These are phyloP conservation scores for Lophium mytilinum DNA, from an alignment of 495 filamentous ascomycete species.

Conservation along the genomic window DNA sequence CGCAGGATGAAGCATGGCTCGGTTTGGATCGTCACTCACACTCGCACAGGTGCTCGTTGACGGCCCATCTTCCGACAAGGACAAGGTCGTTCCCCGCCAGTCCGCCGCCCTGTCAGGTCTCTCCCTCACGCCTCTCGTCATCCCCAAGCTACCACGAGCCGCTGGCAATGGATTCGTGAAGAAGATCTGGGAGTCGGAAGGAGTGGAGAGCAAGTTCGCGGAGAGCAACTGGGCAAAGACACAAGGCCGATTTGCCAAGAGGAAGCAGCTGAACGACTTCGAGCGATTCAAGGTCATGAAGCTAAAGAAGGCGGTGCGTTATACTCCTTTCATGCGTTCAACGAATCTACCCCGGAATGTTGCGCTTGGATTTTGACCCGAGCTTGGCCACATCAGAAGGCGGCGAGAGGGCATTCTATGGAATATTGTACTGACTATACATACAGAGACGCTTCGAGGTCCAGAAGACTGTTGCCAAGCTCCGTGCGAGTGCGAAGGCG, in stretches of 20 bases:
- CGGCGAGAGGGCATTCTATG: not conserved
- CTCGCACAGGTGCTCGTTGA: conserved; percentile 79
- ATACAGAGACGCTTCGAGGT: conserved; percentile 79
- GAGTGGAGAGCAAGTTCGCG: conserved; percentile 85
- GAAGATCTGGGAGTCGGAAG: conserved; percentile 75
- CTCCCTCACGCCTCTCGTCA: conserved; percentile 83
- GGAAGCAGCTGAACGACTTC: conserved; percentile 89
- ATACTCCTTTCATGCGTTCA: not conserved
- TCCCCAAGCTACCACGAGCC: conserved; percentile 79
- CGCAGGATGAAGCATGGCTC: conserved; percentile 4
- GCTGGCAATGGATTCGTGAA: conserved; percentile 74
- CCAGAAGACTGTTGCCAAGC: conserved; percentile 82
- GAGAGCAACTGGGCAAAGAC: conserved; percentile 86
- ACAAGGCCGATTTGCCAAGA: conserved; percentile 69
- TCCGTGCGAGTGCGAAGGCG: conserved; percentile 50
- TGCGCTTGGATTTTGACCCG: too few species aligned
- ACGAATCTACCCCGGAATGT: not conserved
- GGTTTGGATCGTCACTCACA: conserved; percentile 31
- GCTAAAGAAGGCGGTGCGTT: conserved; percentile 86
- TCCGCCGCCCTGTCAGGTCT: conserved; percentile 67
- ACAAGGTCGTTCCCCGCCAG: conserved; percentile 75
- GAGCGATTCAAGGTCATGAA: conserved; percentile 99
- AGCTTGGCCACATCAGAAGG: not conserved
- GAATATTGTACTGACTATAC: conserved; percentile 18
- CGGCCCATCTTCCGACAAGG: conserved; percentile 66